Base-by-base conservation (phyloP, 164 flowering plant species). In the Umbilicus rupestris region DNA sequence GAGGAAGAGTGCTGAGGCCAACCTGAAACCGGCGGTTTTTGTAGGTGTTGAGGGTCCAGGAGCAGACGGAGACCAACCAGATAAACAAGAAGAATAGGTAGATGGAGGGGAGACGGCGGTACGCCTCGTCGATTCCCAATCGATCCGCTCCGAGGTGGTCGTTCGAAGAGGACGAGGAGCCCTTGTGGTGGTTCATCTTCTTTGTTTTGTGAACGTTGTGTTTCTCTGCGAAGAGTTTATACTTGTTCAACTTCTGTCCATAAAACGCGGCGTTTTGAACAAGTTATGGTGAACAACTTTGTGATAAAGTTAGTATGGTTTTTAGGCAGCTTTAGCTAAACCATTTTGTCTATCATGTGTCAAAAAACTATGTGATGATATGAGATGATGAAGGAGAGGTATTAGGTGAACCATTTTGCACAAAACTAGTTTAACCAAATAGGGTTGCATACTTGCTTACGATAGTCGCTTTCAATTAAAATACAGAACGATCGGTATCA, bases 1-100 rank as follows among this genome's bases (percentile, higher is more conserved):
- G 29, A 10, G 0, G 24, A 39, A 24, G 26, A 63, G 10, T 9
- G 0, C 60, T 6, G 17, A 58, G 42, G 62, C 28, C 17, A 60
- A 92, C 98, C 98, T 84, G 92, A 75, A 81, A 81, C 69, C 83
- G 94, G 72, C 91, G 86, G 76, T 79, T 84, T 31, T 67, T 85
- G 83, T 78, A 84, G 24, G 92, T 87, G 75, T 86, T 86, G 67
- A 85, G 4, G 6, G 89, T 76, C 98, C 98, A 93, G 16, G 80
- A 85, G 62, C 74, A 78, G 44, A 86, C 85, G 28, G 85, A 83
- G 65, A 85, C 49, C 37, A 78, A 62, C 97, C 97, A 93, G 67
- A 93, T 74, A 14, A 73, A 68, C 35, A 79, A 71, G 73, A 90
- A 82, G 52, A 79, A 76, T 55, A 89, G 70, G 84, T 90, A 90